These are phyloP conservation scores for Carex scoparia DNA, from an alignment of 176 grass and related monocot genomes.

Conservation along the genomic window DNA sequence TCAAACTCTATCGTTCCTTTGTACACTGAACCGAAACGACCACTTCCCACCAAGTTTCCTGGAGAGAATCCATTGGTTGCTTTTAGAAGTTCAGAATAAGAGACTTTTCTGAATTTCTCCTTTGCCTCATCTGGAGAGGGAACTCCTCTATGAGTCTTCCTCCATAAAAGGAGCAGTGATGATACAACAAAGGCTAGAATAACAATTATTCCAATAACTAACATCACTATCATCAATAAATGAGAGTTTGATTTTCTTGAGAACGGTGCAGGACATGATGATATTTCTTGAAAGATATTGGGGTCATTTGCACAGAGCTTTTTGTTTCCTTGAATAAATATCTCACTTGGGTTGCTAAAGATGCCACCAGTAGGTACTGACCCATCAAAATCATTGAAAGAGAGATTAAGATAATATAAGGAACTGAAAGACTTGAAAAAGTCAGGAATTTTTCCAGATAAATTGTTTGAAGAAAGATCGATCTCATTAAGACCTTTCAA, in stretches of 20 bases:
- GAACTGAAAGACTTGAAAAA: conserved; percentile 8
- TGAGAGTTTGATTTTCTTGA: background rate
- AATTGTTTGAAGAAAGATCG: conserved; percentile 39
- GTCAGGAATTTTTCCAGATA: conserved; percentile 38
- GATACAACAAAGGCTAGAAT: background rate
- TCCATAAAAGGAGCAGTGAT: background rate
- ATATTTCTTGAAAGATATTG: conserved; percentile 22
- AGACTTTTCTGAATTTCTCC: conserved; percentile 8
- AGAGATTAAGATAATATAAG: conserved; percentile 35
- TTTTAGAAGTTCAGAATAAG: conserved; percentile 5
- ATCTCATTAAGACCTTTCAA: conserved; percentile 30
- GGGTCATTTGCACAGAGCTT: conserved; percentile 35
- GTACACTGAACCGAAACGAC: conserved; percentile 9
- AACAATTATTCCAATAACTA: background rate
- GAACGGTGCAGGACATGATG: conserved; percentile 1
- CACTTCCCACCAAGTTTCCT: conserved; percentile 2
- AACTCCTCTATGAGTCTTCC: background rate
- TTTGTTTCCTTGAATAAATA: conserved; percentile 30
- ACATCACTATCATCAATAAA: background rate
- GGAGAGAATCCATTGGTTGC: conserved; percentile 14
- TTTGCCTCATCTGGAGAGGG: background rate
- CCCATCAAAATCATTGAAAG: conserved; percentile 45
- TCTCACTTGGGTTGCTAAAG: conserved; percentile 29
- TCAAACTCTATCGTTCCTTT: conserved; percentile 1
- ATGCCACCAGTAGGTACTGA: conserved; percentile 30